Evolutionary conservation across 768 basidiomycete species (phyloP).

Genomic region (Rhizopogon vulgaris): DNA sequence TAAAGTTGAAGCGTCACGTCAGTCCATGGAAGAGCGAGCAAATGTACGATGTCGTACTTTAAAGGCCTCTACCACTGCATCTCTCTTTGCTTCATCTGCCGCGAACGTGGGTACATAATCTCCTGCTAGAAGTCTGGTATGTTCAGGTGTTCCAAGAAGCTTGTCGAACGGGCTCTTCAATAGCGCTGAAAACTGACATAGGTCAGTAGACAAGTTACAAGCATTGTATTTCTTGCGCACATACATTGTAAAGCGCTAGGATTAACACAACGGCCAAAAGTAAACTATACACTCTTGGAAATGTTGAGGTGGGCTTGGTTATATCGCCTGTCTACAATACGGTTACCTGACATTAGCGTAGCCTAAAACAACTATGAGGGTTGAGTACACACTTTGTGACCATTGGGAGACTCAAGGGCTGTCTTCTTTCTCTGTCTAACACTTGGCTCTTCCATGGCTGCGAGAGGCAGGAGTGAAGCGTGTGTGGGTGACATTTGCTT

Average conservation of each 20-base stretch:
- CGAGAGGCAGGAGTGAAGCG: neutral
- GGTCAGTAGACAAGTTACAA: neutral
- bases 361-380: neutral
- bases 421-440: slow-evolving; percentile 20
- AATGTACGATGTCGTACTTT: slow-evolving; percentile 40
- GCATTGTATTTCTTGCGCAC: neutral
- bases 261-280: neutral
- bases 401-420: slow-evolving; percentile 1
- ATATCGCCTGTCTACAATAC: slow-evolving; percentile 3
- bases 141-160: slow-evolving; percentile 3
- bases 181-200: slow-evolving; percentile 11
- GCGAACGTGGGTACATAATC: slow-evolving; percentile 21
- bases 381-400: neutral
- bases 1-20: slow-evolving; percentile 21
- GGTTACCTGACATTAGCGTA: neutral
- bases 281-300: slow-evolving; percentile 8
- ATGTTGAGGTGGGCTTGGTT: neutral
- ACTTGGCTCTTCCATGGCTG: slow-evolving; percentile 9
- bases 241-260: slow-evolving; percentile 15
- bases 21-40: neutral
- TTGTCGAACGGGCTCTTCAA: slow-evolving; percentile 1
- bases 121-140: slow-evolving; percentile 10
- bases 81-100: slow-evolving; percentile 57
- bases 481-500: neutral
- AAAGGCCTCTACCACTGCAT: slow-evolving; percentile 75